Evolutionary conservation across 495 filamentous ascomycete genomes (phyloP).

Genomic region (Xylaria telfairii): DNA sequence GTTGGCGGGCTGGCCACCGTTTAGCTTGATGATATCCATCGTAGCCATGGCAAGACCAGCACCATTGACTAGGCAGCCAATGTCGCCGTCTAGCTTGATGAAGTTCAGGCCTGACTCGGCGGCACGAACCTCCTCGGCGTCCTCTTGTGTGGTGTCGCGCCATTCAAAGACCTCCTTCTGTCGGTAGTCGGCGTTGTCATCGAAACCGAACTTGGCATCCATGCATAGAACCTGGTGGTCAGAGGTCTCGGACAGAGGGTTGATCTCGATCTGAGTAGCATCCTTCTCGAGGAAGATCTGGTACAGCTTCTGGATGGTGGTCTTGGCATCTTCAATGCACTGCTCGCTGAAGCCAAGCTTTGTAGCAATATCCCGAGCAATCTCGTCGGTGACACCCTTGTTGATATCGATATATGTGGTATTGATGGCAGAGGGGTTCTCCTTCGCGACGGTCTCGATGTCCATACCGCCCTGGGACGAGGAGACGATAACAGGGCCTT

Average conservation of each 20-base stretch:
- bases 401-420: slow-evolving; percentile 94
- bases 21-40: slow-evolving; percentile 99
- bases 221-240: slow-evolving; percentile 98
- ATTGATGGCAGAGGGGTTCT: slow-evolving; percentile 92
- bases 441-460: slow-evolving; percentile 97
- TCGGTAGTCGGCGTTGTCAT: slow-evolving; percentile 98
- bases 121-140: slow-evolving; percentile 95
- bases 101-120: slow-evolving; percentile 95
- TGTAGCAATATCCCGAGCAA: slow-evolving; percentile 86
- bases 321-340: slow-evolving; percentile 91
- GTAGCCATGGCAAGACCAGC: slow-evolving; percentile 99
- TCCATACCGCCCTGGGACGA: slow-evolving; percentile 99
- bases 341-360: slow-evolving; percentile 96
- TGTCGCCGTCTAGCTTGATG: slow-evolving; percentile 99
- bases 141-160: slow-evolving; percentile 94
- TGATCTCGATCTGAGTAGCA: slow-evolving; percentile 99
- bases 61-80: slow-evolving; percentile 98
- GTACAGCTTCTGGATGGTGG: slow-evolving; percentile 98
- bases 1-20: slow-evolving; percentile 94
- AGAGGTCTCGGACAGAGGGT: slow-evolving; percentile 94
- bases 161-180: slow-evolving; percentile 94
- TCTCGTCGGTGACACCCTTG: slow-evolving; percentile 91
- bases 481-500: slow-evolving; percentile 93
- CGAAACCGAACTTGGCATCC: slow-evolving; percentile 97
- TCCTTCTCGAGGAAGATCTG: slow-evolving; percentile 98